phyloP scores from a whole-genome alignment of 352 stramenopile species.

The Pythium rishiriense region DNA sequence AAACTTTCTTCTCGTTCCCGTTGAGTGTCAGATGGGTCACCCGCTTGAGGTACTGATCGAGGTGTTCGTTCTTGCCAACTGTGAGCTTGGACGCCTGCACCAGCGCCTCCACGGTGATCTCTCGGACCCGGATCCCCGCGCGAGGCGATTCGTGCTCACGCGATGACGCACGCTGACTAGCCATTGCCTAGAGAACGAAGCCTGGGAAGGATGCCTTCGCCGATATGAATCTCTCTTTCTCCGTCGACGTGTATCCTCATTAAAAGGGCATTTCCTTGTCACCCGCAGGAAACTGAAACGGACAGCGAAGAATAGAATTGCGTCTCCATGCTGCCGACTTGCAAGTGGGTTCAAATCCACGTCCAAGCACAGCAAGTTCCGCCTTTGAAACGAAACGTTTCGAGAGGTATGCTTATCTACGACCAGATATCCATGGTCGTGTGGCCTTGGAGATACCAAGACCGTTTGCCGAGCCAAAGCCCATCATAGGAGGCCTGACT shows the following conservation, averaged over 20 bases:
- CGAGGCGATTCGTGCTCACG: not conserved
- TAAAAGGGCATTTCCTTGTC: not conserved
- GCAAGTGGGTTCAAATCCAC: too few species aligned
- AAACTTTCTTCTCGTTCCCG: constrained; percentile 45
- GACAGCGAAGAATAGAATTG: not conserved
- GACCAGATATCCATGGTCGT: too few species aligned
- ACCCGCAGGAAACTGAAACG: not conserved
- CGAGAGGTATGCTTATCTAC: not conserved
- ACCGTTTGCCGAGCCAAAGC: too few species aligned
- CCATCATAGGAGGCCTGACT: too few species aligned
- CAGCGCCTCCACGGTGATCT: constrained; percentile 63
- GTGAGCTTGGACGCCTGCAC: constrained; percentile 66
- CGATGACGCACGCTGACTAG: not conserved
- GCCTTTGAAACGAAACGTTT: not conserved
- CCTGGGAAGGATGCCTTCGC: too few species aligned
- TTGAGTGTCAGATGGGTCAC: constrained; percentile 72
- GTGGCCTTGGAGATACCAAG: too few species aligned
- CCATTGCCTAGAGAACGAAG: not conserved
- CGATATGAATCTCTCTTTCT: too few species aligned
- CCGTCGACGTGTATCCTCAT: too few species aligned
- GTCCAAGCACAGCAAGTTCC: not conserved
- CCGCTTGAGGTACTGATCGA: constrained; percentile 71
- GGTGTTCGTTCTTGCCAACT: constrained; percentile 60
- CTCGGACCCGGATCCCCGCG: constrained; percentile 22
- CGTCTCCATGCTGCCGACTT: too few species aligned